Evolutionary conservation across 345 rosid genomes (phyloP), one percentile per base, ranked within the genome.

Genomic region (Eucalyptus pauciflora): DNA sequence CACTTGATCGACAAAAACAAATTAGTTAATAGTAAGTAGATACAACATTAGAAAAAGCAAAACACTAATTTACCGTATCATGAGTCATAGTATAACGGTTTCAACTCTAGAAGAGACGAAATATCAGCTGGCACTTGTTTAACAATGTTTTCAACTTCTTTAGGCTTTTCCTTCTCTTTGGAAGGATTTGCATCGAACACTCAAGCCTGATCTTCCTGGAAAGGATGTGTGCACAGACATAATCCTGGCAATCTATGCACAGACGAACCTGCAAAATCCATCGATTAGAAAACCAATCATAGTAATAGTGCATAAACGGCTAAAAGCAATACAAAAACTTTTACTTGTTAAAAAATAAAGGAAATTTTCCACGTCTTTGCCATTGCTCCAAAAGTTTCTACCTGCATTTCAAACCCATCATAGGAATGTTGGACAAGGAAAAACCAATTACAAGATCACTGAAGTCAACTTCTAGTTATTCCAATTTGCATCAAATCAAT

Each of bases 121-220:
- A 97, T 96, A 92, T 96, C 97, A 87, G 95, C 96, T 86, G 99
- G 95, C 83, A 98, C 97, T 93, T 94, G n/a, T n/a, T n/a, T n/a
- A n/a, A n/a, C n/a, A n/a, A n/a, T n/a, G n/a, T n/a, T n/a, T n/a
- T n/a, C n/a, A n/a, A n/a, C n/a, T n/a, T 94, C 99, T 90, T 98
- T 98, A 51, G 97, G 96, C 92, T 95, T 96, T 91, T 97, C 97
- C 93, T 97, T 97, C 90, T 95, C 96, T 87, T 97, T 96, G 9
- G 96, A 92, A 87, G 94, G 87, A 89, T 96, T 97, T 58, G 88
- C 95, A 86, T 95, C 94, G 91, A 98, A 96, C 33, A 96, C 99
- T 95, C 91, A 8, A 96, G 94, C 86, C 94, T 98, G 89, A 96
- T 95, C 95, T 94, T 97, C 96, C 96, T 95, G 8, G 98, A 96